Evolutionary conservation across 805 yeast genomes (phyloP).

Genomic region (Yarrowia sp.): DNA sequence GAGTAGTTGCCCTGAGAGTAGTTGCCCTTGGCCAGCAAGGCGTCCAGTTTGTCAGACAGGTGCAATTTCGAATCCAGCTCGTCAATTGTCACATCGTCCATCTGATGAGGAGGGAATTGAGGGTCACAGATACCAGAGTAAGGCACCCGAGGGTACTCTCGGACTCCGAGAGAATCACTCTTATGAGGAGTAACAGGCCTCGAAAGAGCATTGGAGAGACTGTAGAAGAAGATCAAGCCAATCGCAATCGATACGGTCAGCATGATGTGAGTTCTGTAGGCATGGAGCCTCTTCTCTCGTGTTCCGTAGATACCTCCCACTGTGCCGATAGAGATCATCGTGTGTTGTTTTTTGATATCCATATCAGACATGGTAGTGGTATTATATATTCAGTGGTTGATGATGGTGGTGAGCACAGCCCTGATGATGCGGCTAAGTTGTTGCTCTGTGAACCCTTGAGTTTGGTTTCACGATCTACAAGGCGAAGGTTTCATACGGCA

Average conservation of each 20-base stretch:
- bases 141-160: neutral
- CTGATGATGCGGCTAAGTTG: neutral
- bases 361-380: neutral
- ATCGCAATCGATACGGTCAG: neutral
- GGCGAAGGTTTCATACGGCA: neutral
- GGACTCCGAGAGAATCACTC: neutral
- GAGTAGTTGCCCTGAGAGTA: constrained; percentile 11
- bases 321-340: neutral
- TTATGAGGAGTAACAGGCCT: neutral
- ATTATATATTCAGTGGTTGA: too few relatives aligned
- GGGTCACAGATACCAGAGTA: constrained; percentile 1
- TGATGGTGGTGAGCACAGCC: neutral
- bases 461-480: neutral
- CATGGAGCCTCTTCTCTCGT: neutral
- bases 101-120: neutral
- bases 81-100: neutral
- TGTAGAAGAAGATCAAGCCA: neutral
- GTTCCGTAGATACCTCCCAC: neutral
- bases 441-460: neutral
- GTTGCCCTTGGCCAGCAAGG: neutral
- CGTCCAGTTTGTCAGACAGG: neutral
- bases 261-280: neutral
- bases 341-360: neutral
- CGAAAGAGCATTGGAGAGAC: neutral
- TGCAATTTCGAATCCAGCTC: neutral